These are phyloP conservation scores for Epithele typhae DNA, from an alignment of 768 basidiomycete genomes.

Conservation along the genomic window DNA sequence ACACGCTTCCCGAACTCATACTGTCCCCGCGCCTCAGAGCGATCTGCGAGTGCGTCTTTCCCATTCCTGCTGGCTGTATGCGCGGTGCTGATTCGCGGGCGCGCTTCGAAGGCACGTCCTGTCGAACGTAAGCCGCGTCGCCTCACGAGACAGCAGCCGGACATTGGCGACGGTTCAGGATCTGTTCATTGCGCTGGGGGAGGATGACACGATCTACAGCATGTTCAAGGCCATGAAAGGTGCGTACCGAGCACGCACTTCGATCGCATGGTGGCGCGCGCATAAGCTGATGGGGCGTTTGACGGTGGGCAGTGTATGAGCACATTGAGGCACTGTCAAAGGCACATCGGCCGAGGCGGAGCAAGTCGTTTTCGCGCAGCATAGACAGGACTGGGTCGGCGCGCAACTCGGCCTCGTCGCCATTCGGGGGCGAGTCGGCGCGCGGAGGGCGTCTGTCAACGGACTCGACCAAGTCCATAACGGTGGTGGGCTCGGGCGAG, in stretches of 20 bases:
- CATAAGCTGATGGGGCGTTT: too few relatives aligned
- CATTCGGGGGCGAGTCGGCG: constrained; percentile 12
- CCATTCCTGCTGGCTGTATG: background rate
- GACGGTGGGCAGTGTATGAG: constrained; percentile 53
- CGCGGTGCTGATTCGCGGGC: background rate
- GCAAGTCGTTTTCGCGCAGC: constrained; percentile 61
- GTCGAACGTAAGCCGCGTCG: constrained; percentile 79
- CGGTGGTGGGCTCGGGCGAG: constrained; percentile 22
- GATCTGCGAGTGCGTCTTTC: constrained; percentile 73
- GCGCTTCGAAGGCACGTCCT: constrained; percentile 67
- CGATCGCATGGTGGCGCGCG: too few relatives aligned
- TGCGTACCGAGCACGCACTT: constrained; percentile 28
- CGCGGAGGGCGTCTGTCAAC: constrained; percentile 28
- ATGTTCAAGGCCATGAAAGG: constrained; percentile 87
- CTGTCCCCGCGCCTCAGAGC: constrained; percentile 43
- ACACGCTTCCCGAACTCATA: constrained; percentile 6
- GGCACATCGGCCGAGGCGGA: constrained; percentile 52
- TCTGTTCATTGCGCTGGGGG: constrained; percentile 83
- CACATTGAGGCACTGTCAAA: constrained; percentile 71
- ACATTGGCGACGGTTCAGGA: constrained; percentile 74
- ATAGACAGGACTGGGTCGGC: constrained; percentile 37
- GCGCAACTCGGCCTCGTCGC: constrained; percentile 42
- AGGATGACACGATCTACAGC: constrained; percentile 83
- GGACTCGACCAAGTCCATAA: constrained; percentile 34
- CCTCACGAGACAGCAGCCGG: constrained; percentile 80